These are phyloP conservation scores for Cicer bijugum DNA, from an alignment of 306 rosid genomes.

Conservation along the genomic window DNA sequence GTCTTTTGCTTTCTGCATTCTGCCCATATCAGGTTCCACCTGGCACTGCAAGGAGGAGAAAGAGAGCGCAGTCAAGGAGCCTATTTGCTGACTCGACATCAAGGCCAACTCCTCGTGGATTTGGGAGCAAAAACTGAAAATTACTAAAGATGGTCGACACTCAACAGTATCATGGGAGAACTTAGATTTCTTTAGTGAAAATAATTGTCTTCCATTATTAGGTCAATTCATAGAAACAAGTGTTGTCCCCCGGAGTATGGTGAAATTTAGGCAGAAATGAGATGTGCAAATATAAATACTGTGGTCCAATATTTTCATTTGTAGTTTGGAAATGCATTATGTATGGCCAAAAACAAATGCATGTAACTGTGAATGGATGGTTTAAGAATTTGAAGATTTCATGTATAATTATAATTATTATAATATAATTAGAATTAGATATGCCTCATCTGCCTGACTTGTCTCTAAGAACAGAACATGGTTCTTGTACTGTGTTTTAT, in stretches of 20 bases:
- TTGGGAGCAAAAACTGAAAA: constrained; percentile 70
- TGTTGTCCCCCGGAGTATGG: constrained; percentile 29
- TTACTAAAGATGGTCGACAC: constrained; percentile 27
- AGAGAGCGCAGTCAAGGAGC: constrained; percentile 61
- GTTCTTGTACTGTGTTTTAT: neutral
- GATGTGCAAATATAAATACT: constrained; percentile 28
- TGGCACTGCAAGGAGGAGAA: constrained; percentile 93
- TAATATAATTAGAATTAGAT: neutral
- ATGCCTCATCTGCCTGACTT: neutral
- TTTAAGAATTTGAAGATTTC: neutral
- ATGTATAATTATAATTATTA: neutral
- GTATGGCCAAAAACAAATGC: constrained; percentile 9
- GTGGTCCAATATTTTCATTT: constrained; percentile 4
- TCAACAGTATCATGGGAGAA: constrained; percentile 23
- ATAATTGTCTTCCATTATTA: constrained; percentile 20
- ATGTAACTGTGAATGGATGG: neutral
- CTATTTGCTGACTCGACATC: constrained; percentile 59
- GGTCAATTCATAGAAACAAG: constrained; percentile 37
- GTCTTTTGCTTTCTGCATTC: constrained; percentile 38
- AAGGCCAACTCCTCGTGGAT: constrained; percentile 86
- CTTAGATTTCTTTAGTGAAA: constrained; percentile 19
- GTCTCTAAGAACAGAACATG: neutral
- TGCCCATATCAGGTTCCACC: constrained; percentile 58
- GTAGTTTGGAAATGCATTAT: constrained; percentile 6
- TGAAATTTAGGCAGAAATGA: constrained; percentile 43